A percentile compares a stretch with the other conserved stretches of the same genome.
These are phyloP conservation scores for Hymenoscyphus scutula DNA, from an alignment of 2,329 filamentous ascomycete genomes.

Conservation along the genomic window DNA sequence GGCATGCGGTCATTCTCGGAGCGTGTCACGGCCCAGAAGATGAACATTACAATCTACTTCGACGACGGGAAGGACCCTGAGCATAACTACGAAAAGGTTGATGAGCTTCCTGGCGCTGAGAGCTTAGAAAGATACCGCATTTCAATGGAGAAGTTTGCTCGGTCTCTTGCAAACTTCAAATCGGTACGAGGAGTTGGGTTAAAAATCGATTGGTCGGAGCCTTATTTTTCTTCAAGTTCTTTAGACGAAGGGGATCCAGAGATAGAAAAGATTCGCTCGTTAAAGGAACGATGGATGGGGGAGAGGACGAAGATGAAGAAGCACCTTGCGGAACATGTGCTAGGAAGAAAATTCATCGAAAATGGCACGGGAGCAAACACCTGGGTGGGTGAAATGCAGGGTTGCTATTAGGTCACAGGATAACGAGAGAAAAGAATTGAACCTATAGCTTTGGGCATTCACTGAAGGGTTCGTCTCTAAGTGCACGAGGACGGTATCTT, in stretches of 20 bases:
- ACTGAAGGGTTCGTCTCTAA: no score
- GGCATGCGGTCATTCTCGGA: background rate
- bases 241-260: background rate
- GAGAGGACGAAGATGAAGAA: background rate
- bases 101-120: background rate
- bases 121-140: background rate
- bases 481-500: no score
- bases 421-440: no score
- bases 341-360: background rate
- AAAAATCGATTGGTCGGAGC: background rate
- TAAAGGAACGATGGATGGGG: background rate
- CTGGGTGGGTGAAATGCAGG: no score
- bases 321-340: background rate
- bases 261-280: background rate
- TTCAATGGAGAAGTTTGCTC: background rate
- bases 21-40: background rate
- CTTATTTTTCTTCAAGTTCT: background rate
- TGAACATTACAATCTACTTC: background rate
- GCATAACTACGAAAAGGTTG: background rate
- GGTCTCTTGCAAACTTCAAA: background rate
- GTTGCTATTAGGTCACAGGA: no score
- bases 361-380: background rate
- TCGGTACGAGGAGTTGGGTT: background rate
- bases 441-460: no score
- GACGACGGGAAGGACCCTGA: background rate